Evolutionary conservation across 139 green algal genomes (phyloP), one percentile per base, ranked within the genome.

Genomic region (Coelastrella sp.): DNA sequence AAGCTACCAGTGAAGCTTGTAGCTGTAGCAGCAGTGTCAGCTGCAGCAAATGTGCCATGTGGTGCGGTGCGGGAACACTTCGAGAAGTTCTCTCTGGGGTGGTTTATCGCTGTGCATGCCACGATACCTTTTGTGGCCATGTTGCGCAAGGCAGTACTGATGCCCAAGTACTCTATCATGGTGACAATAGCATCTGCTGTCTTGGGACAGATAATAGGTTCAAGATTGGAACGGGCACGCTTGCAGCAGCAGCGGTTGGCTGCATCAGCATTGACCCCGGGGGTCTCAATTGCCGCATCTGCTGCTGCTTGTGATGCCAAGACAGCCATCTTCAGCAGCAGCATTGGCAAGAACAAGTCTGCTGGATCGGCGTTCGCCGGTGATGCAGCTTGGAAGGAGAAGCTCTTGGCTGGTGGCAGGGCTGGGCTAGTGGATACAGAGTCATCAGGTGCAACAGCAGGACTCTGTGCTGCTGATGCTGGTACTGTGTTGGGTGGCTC

Each of bases 51-150:
- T 83, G 27, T 98, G 27, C 95, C 95, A 2, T 93, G 91, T 67
- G 95, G 95, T 38, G 82, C 88, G 21, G 86, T 81, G 89, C 90
- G 96, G 5, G 94, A 95, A 83, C 94, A 98, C 88, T 89, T 87
- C 15, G 77, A 88, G 30, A 98, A 98, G 89, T 98, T 98, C 86
- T 94, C 88, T 0, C 84, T 90, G 0, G 85, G 89, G 43, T 98
- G 96, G 96, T 95, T 98, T 50, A 15, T 98, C 25, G 95, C 94
- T 0, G 94, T 98, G 37, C 96, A 98, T 80, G 93, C 93, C 4
- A 94, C 93, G 9, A 94, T 98, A 40, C 96, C 96, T 15, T 96
- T 98, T 81, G 90, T 98, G 3, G 95, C 92, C 0, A 93, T 96
- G 91, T 88, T 98, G 68, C 86, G 96, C 25, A 98, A 98, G 93